Conservation (phyloP, 208 protist genomes). For the Wallacemonas sp. region DNA sequence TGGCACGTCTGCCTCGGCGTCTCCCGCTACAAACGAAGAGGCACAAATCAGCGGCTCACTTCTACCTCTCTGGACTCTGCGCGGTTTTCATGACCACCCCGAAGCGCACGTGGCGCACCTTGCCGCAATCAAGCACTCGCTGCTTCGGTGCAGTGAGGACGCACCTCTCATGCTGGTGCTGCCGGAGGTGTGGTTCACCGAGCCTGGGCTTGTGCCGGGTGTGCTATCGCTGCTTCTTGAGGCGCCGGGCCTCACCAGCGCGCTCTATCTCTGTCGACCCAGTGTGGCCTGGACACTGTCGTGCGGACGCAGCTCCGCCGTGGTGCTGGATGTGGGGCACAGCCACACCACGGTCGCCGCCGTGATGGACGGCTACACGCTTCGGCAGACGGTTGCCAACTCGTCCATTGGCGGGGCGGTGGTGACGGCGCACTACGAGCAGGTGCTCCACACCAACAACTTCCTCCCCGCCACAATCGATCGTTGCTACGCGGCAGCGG, state of each 20-base stretch:
- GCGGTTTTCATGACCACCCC: slow-evolving; percentile 34
- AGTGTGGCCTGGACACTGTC: slow-evolving; percentile 75
- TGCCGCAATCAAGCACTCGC: slow-evolving; percentile 37
- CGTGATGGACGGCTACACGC: slow-evolving; percentile 80
- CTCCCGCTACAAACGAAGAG: slow-evolving; percentile 10
- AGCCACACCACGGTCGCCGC: slow-evolving; percentile 68
- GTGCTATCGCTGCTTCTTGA: slow-evolving; percentile 67
- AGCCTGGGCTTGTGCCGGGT: slow-evolving; percentile 49
- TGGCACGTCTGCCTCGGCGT: neutral
- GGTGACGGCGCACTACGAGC: slow-evolving; percentile 51
- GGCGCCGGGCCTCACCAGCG: slow-evolving; percentile 36
- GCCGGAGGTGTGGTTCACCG: slow-evolving; percentile 79
- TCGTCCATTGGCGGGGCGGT: slow-evolving; percentile 49
- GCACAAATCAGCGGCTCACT: slow-evolving; percentile 3
- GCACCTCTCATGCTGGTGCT: slow-evolving; percentile 79
- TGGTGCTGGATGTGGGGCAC: slow-evolving; percentile 83
- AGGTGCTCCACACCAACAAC: slow-evolving; percentile 18
- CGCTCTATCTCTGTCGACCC: slow-evolving; percentile 76
- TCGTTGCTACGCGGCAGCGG: slow-evolving; percentile 11
- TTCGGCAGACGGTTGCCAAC: slow-evolving; percentile 60
- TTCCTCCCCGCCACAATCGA: slow-evolving; percentile 24
- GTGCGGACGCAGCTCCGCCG: slow-evolving; percentile 56
- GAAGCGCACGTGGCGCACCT: slow-evolving; percentile 55
- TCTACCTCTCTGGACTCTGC: slow-evolving; percentile 62
- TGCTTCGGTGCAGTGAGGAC: slow-evolving; percentile 44